A percentile compares a stretch with the other conserved stretches of the same genome.
phyloP scores from a whole-genome alignment of 805 yeast genomes.

The Candida andamanensis region DNA sequence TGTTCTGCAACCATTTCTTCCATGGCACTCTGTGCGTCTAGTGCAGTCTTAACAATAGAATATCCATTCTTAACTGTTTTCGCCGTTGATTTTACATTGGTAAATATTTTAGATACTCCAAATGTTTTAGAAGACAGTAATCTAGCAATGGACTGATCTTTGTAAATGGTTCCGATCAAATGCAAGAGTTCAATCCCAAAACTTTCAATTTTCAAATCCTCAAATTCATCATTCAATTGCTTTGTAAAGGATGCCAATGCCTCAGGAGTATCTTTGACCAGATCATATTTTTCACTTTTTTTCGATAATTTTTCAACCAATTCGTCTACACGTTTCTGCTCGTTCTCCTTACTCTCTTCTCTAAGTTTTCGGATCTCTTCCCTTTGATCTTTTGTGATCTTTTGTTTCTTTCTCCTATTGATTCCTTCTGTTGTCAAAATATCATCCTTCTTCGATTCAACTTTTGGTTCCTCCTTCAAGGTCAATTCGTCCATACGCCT shows the following conservation, averaged over 20 bases:
- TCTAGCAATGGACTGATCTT: constrained; percentile 66
- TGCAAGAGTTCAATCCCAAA: constrained; percentile 88
- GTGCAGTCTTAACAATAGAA: constrained; percentile 73
- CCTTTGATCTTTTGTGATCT: constrained; percentile 34
- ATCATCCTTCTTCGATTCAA: constrained; percentile 1
- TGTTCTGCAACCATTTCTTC: constrained; percentile 72
- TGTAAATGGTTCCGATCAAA: constrained; percentile 76
- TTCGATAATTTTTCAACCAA: constrained; percentile 45
- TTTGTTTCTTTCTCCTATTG: constrained; percentile 26
- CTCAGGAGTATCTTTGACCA: constrained; percentile 58
- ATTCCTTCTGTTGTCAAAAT: constrained; percentile 18
- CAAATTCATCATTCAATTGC: constrained; percentile 58
- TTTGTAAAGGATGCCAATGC: constrained; percentile 52
- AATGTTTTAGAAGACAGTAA: constrained; percentile 73
- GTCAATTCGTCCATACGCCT: constrained; percentile 6
- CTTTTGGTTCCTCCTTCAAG: constrained; percentile 4
- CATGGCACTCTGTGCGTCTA: constrained; percentile 75
- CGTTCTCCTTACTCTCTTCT: constrained; percentile 48
- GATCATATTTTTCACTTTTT: constrained; percentile 45
- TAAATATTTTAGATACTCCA: constrained; percentile 81
- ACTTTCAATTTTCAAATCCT: constrained; percentile 86
- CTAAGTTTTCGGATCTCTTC: constrained; percentile 49
- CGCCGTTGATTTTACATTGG: constrained; percentile 80
- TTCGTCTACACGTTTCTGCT: constrained; percentile 45
- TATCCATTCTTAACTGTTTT: constrained; percentile 78